A percentile compares a stretch with the other conserved stretches of the same genome.
phyloP scores from a whole-genome alignment of 805 yeast species.

The Candida patagonica region DNA sequence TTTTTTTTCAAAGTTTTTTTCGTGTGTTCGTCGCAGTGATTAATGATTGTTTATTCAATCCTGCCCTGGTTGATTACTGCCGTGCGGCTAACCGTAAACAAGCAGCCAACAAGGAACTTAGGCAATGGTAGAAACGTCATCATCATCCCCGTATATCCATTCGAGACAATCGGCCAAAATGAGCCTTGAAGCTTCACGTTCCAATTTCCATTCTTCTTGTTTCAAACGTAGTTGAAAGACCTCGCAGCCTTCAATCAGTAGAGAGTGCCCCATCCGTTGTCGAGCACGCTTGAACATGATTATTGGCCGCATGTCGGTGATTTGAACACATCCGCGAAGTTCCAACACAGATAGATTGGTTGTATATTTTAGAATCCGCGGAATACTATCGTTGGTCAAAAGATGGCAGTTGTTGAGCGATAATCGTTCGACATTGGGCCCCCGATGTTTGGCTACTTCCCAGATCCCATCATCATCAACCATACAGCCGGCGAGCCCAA shows the following conservation, averaged over 20 bases:
- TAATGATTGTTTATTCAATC: too few relatives aligned
- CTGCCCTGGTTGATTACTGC: too few relatives aligned
- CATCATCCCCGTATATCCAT: slow-evolving; percentile 30
- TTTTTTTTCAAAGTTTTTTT: too few relatives aligned
- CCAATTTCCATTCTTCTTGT: slow-evolving; percentile 51
- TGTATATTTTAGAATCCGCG: slow-evolving; percentile 44
- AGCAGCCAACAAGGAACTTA: too few relatives aligned
- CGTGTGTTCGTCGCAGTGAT: too few relatives aligned
- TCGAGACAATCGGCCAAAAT: slow-evolving; percentile 54
- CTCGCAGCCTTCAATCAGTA: slow-evolving; percentile 76
- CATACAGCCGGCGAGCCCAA: slow-evolving; percentile 85
- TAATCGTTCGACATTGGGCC: slow-evolving; percentile 47
- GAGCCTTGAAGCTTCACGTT: slow-evolving; percentile 43
- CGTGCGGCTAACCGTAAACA: too few relatives aligned
- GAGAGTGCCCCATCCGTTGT: slow-evolving; percentile 33
- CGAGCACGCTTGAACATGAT: slow-evolving; percentile 50
- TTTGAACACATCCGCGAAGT: slow-evolving; percentile 48
- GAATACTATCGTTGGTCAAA: slow-evolving; percentile 51
- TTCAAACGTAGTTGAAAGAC: slow-evolving; percentile 48
- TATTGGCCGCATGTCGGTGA: slow-evolving; percentile 53
- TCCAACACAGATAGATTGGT: slow-evolving; percentile 65
- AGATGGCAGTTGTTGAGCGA: slow-evolving; percentile 65
- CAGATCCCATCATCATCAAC: slow-evolving; percentile 70
- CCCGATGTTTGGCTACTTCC: slow-evolving; percentile 58
- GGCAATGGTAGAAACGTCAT: too few relatives aligned